A percentile compares a stretch with the other conserved stretches of the same genome.
These are phyloP conservation scores for Podospora didyma DNA, from an alignment of 495 filamentous ascomycete species.

Conservation along the genomic window DNA sequence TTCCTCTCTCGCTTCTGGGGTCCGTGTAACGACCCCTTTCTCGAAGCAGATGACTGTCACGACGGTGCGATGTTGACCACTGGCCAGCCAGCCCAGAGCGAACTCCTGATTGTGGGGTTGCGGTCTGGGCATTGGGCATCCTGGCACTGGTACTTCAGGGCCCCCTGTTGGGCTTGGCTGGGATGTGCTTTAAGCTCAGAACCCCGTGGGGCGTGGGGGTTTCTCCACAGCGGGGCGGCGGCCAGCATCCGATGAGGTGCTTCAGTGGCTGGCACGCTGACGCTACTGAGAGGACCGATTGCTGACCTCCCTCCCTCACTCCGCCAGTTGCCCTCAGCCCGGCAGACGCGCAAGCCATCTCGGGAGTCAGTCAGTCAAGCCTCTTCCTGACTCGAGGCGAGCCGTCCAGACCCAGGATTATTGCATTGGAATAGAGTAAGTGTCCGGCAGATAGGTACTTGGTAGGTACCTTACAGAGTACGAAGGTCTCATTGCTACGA, in stretches of 20 bases:
- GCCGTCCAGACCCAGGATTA: too few species aligned
- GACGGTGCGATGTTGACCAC: too few species aligned
- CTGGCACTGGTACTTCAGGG: not conserved
- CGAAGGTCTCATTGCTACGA: too few species aligned
- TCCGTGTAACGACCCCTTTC: not conserved
- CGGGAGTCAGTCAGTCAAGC: too few species aligned
- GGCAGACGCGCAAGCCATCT: conserved; percentile 11
- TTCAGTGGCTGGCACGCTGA: not conserved
- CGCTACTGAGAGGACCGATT: too few species aligned
- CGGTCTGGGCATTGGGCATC: conserved; percentile 3
- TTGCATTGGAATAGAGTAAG: too few species aligned
- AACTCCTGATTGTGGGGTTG: conserved; percentile 20
- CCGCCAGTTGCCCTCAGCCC: not conserved
- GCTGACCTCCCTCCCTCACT: too few species aligned
- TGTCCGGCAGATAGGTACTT: too few species aligned
- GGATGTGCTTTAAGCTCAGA: conserved; percentile 8
- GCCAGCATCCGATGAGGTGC: not conserved
- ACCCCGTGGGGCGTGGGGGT: conserved; percentile 34
- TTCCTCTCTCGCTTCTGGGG: not conserved
- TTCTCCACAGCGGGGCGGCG: conserved; percentile 2
- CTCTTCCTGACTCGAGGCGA: too few species aligned
- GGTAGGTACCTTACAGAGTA: too few species aligned
- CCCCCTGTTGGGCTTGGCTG: conserved; percentile 1
- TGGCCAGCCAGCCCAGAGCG: too few species aligned
- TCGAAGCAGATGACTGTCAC: too few species aligned